Evolutionary conservation across 345 rosid species (phyloP), one percentile per base, ranked within the genome.

Genomic region (Dipteronia dyeriana): DNA sequence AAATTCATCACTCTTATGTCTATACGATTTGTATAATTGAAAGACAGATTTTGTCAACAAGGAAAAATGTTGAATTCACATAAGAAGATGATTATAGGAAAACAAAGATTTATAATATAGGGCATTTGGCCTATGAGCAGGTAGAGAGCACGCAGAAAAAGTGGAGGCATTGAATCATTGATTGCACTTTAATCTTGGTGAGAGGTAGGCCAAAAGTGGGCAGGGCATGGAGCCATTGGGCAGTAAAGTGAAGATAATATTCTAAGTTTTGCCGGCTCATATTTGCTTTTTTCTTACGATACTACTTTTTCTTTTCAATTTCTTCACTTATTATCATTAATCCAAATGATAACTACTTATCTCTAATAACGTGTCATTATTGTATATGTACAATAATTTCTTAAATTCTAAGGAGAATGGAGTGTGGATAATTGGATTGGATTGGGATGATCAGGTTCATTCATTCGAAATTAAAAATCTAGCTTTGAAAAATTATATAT

Each of bases 391-490:
- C 20, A 39, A 66, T 72, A 16, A 66, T 22, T 43, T 45, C 77
- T 78, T 71, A 51, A 47, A 79, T 26, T 68, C 34, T 23, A 76
- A 72, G 78, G 68, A 41, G 45, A 31, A n/a, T n/a, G n/a, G 68
- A 41, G 11, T 41, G 10, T 45, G 14, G 49, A 45, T 41, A 8
- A 41, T 41, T 41, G 38, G 38, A 34, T 34, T 41, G 45, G 14
- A 20, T 41, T 22, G 65, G 23, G 67, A 5, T 70, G n/a, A 26
- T 31, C 22, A 19, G 45, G 9, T 56, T 45, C 43, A 54, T 19
- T 56, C 61, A 56, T 56, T 56, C 54, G n/a, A n/a, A n/a, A n/a
- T n/a, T n/a, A n/a, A 3, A 25, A 23, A 34, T 25, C 23, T 26
- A 53, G 62, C 29, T 17, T 29, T 34, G 38, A 34, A 34, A 8